phyloP scores from a whole-genome alignment of 805 yeast species.

The Hermanozyma aechmeae region DNA sequence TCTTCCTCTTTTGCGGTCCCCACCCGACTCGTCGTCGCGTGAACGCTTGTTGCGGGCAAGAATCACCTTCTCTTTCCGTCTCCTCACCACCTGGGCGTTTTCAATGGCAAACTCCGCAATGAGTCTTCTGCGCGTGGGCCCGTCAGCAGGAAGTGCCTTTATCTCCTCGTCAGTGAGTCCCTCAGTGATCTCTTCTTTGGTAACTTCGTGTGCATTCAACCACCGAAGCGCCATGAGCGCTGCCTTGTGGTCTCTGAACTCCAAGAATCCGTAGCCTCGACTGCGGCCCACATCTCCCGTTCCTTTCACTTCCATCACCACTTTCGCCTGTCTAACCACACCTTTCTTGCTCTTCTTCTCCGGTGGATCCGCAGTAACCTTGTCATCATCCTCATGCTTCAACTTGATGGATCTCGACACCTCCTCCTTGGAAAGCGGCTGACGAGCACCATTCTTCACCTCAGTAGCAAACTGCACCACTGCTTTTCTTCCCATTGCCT shows the following conservation, averaged over 20 bases:
- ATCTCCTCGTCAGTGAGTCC: conserved; percentile 66
- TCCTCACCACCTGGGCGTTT: conserved; percentile 85
- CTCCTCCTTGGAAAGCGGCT: conserved; percentile 85
- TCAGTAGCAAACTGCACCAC: conserved; percentile 91
- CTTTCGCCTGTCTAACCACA: conserved; percentile 88
- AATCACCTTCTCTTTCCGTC: conserved; percentile 66
- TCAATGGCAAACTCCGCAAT: conserved; percentile 95
- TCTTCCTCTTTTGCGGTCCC: conserved; percentile 17
- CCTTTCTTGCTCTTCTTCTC: conserved; percentile 67
- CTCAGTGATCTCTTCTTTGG: conserved; percentile 56
- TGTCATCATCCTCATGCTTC: conserved; percentile 35
- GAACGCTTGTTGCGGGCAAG: conserved; percentile 18
- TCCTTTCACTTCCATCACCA: conserved; percentile 86
- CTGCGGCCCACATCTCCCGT: conserved; percentile 82
- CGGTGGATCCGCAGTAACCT: conserved; percentile 13
- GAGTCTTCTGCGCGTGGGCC: conserved; percentile 56
- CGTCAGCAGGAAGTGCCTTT: conserved; percentile 45
- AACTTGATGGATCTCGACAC: conserved; percentile 65
- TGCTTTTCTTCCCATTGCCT: conserved; percentile 89
- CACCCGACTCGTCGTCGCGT: neutral
- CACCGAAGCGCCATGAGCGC: conserved; percentile 96
- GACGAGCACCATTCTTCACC: conserved; percentile 65
- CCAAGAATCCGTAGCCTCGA: conserved; percentile 95
- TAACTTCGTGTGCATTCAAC: conserved; percentile 88
- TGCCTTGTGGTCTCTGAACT: conserved; percentile 81